A percentile compares a stretch with the other conserved stretches of the same genome.
These are phyloP conservation scores for Ulvella scutata DNA, from an alignment of 139 green algal genomes.

Conservation along the genomic window DNA sequence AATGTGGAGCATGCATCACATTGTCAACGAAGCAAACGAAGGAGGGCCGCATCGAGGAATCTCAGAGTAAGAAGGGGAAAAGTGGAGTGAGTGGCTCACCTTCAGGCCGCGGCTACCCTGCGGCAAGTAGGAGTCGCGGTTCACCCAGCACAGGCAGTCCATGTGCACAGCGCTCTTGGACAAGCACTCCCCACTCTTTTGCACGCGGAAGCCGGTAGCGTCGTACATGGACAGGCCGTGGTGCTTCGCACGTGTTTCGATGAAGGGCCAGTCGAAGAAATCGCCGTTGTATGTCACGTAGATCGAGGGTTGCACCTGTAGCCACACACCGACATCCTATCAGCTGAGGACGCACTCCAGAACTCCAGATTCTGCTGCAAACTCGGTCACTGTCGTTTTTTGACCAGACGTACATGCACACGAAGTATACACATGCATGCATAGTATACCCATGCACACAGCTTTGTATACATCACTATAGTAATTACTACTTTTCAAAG, in stretches of 20 bases:
- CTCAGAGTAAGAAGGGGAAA: not conserved
- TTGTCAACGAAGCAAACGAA: not conserved
- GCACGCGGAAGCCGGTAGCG: slow-evolving; percentile 53
- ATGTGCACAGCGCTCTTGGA: slow-evolving; percentile 72
- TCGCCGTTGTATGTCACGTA: slow-evolving; percentile 99
- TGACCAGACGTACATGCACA: too few relatives aligned
- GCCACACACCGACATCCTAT: too few relatives aligned
- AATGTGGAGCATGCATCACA: not conserved
- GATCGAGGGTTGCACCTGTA: slow-evolving; percentile 65
- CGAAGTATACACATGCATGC: too few relatives aligned
- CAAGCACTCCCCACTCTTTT: slow-evolving; percentile 29
- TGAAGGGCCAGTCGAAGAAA: slow-evolving; percentile 97
- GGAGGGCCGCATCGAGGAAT: not conserved
- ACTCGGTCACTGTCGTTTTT: too few relatives aligned
- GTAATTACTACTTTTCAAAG: too few relatives aligned
- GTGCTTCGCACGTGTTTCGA: slow-evolving; percentile 60
- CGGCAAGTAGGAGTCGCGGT: slow-evolving; percentile 92
- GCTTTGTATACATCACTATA: too few relatives aligned
- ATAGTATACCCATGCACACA: too few relatives aligned
- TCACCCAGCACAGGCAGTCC: slow-evolving; percentile 94
- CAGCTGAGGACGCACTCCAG: too few relatives aligned
- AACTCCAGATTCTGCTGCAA: too few relatives aligned
- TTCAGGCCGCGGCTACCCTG: slow-evolving; percentile 86
- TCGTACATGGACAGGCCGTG: slow-evolving; percentile 74
- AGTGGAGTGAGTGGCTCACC: slow-evolving; percentile 14